These are phyloP conservation scores for Breviolum minutum DNA, from an alignment of 73 alveolate species.

Conservation along the genomic window DNA sequence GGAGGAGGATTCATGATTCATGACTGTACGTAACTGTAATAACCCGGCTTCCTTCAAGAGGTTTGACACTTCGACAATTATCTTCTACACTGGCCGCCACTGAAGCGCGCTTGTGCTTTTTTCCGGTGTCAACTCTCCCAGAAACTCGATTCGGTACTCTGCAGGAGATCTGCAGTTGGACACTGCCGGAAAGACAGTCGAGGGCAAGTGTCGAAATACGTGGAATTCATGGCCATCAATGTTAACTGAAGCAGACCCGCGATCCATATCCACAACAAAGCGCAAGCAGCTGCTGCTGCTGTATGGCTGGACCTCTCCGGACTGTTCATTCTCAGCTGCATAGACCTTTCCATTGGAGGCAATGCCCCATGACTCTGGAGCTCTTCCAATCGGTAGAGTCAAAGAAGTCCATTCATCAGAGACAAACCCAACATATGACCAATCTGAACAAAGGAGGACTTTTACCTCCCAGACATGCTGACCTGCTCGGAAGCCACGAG, in stretches of 20 bases:
- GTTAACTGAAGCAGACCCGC: neutral
- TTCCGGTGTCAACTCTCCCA: conserved; percentile 33
- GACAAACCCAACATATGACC: conserved; percentile 1
- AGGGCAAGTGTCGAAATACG: conserved; percentile 1
- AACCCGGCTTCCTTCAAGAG: no score
- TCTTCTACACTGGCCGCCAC: no score
- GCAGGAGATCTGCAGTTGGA: conserved; percentile 54
- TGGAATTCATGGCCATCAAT: neutral
- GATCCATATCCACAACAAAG: conserved; percentile 41
- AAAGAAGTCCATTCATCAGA: conserved; percentile 50
- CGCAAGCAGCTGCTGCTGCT: conserved; percentile 13
- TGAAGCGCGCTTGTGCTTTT: neutral
- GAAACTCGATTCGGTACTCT: conserved; percentile 10
- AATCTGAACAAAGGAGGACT: neutral
- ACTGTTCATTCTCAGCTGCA: neutral
- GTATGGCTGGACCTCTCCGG: neutral
- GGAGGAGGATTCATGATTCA: no score
- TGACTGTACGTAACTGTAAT: no score
- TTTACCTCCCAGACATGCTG: conserved; percentile 60
- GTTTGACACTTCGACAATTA: no score
- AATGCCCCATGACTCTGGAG: conserved; percentile 87
- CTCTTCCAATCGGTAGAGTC: conserved; percentile 62
- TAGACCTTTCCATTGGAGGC: conserved; percentile 53
- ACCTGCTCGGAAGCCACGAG: conserved; percentile 94
- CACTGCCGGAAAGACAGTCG: conserved; percentile 43